Conservation (phyloP, 371 early-diverging fungal genomes). For the Paramicrosporidium saccamoebae region DNA sequence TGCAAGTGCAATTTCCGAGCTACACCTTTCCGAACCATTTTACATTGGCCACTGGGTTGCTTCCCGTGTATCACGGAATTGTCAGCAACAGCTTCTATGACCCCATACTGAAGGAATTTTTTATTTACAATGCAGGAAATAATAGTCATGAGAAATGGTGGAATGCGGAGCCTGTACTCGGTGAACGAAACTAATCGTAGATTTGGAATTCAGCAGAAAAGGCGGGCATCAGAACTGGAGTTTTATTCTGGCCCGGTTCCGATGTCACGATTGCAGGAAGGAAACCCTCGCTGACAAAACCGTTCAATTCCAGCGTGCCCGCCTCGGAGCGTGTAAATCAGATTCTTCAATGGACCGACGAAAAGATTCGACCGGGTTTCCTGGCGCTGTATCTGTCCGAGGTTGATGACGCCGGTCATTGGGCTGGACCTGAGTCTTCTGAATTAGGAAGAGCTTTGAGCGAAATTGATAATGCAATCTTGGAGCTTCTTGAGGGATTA, state of each 20-base stretch:
- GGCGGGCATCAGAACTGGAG: slow-evolving; percentile 21
- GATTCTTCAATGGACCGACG: slow-evolving; percentile 34
- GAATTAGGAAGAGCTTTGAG: slow-evolving; percentile 19
- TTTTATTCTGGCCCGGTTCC: slow-evolving; percentile 69
- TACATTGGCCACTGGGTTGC: slow-evolving; percentile 57
- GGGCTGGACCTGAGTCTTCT: slow-evolving; percentile 24
- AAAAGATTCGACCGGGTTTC: slow-evolving; percentile 31
- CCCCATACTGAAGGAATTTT: slow-evolving; percentile 22
- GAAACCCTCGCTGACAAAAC: slow-evolving; percentile 23
- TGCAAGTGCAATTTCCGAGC: slow-evolving; percentile 7
- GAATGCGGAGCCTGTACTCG: slow-evolving; percentile 45
- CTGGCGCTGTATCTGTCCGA: slow-evolving; percentile 41
- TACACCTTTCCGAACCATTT: slow-evolving; percentile 84
- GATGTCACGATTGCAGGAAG: slow-evolving; percentile 13
- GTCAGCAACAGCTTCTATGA: slow-evolving; percentile 65
- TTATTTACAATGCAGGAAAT: slow-evolving; percentile 20
- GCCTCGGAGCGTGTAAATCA: slow-evolving; percentile 17
- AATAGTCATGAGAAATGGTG: slow-evolving; percentile 27
- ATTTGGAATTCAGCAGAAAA: slow-evolving; percentile 54
- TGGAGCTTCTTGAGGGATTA: slow-evolving; percentile 15
- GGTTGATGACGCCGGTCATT: slow-evolving; percentile 48
- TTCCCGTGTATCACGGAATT: slow-evolving; percentile 69
- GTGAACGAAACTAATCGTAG: slow-evolving; percentile 5
- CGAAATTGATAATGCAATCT: slow-evolving; percentile 24
- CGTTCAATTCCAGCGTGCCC: slow-evolving; percentile 11